Evolutionary conservation across 78 protist species (phyloP).

Genomic region (Pelomyxa schiedti): DNA sequence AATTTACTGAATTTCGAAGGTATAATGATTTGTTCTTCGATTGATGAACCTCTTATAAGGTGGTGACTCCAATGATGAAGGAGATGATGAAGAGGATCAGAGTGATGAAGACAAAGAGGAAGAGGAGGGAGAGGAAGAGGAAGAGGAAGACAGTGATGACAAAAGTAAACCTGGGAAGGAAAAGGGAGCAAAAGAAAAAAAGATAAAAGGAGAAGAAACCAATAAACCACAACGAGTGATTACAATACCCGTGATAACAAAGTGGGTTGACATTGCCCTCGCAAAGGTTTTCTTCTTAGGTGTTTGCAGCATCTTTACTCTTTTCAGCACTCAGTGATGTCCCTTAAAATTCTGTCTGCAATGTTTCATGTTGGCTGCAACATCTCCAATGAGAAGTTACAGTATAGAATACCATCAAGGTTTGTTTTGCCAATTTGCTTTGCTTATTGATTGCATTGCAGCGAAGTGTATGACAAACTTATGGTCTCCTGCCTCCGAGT

Average conservation of each 20-base stretch:
- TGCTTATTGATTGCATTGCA: too few relatives aligned
- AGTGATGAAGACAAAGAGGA: conserved; percentile 32
- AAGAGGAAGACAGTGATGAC: conserved; percentile 2
- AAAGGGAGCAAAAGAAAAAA: background rate
- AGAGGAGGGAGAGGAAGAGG: conserved; percentile 15
- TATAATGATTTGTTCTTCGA: too few relatives aligned
- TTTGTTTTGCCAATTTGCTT: too few relatives aligned
- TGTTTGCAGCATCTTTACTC: conserved; percentile 26
- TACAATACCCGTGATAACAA: conserved; percentile 22
- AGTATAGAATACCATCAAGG: too few relatives aligned
- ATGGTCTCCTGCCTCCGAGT: too few relatives aligned
- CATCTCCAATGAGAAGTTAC: too few relatives aligned
- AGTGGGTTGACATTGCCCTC: conserved; percentile 22
- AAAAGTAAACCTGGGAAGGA: conserved; percentile 3
- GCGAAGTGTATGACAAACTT: too few relatives aligned
- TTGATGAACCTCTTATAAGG: background rate
- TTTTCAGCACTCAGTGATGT: background rate
- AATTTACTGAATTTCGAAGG: background rate
- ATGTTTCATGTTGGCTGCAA: too few relatives aligned
- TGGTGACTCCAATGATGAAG: conserved; percentile 6
- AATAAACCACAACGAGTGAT: background rate
- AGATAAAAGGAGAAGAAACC: conserved; percentile 13
- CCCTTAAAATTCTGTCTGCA: background rate
- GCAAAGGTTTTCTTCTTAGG: conserved; percentile 38
- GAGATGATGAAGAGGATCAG: conserved; percentile 19